These are phyloP conservation scores for Annulohypoxylon stygium DNA, from an alignment of 495 filamentous ascomycete species.

Conservation along the genomic window DNA sequence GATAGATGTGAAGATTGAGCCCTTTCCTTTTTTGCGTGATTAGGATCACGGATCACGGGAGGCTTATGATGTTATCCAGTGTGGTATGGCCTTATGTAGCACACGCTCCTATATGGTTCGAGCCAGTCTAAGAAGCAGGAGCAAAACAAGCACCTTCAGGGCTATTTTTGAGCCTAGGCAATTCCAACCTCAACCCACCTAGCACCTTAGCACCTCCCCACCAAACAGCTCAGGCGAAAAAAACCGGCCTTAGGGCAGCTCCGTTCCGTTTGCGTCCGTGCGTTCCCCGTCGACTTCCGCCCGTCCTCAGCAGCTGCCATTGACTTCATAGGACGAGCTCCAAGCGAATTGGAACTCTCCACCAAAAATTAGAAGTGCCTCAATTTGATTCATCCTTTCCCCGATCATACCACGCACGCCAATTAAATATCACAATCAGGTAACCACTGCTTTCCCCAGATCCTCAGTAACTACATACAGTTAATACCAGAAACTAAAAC, in stretches of 20 bases:
- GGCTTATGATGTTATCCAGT: conserved; percentile 34
- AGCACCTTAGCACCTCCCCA: neutral
- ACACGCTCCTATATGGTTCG: neutral
- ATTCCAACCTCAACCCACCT: conserved; percentile 6
- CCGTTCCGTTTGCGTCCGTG: conserved; percentile 43
- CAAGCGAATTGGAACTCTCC: conserved; percentile 23
- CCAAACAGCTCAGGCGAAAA: conserved; percentile 14
- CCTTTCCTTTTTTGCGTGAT: conserved; percentile 38
- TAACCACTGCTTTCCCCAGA: conserved; percentile 15
- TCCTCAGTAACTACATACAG: conserved; percentile 25
- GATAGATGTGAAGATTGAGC: conserved; percentile 21
- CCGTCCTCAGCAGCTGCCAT: conserved; percentile 11
- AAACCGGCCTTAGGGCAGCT: conserved; percentile 38
- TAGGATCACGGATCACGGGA: conserved; percentile 9
- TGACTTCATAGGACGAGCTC: conserved; percentile 41
- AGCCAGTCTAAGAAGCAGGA: neutral
- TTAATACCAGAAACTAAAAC: conserved; percentile 13
- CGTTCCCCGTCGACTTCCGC: conserved; percentile 38
- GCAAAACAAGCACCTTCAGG: neutral
- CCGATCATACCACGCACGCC: conserved; percentile 36
- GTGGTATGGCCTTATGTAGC: conserved; percentile 19
- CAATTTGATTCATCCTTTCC: conserved; percentile 15
- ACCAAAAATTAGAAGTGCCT: conserved; percentile 40
- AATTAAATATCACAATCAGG: conserved; percentile 36
- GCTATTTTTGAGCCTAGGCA: conserved; percentile 5